These are phyloP conservation scores for Pugionium cornutum DNA, from an alignment of 345 rosid species.

Conservation along the genomic window DNA sequence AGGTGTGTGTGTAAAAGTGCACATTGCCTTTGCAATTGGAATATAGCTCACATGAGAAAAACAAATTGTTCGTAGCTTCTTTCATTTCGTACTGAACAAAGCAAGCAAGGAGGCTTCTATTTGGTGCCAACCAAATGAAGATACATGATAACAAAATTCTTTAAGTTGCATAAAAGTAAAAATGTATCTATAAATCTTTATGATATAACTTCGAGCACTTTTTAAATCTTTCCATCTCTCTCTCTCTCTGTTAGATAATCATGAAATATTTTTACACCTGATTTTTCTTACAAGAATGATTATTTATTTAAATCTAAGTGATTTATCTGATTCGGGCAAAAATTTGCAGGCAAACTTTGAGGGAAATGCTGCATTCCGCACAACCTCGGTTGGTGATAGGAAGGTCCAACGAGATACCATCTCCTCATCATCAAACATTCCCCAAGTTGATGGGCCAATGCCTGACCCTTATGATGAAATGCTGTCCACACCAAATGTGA, in stretches of 20 bases:
- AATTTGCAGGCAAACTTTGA: slow-evolving; percentile 32
- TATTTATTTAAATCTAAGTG: slow-evolving; percentile 1
- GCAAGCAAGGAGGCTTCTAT: background rate
- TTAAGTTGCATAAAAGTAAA: background rate
- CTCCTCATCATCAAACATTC: slow-evolving; percentile 52
- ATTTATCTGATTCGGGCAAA: background rate
- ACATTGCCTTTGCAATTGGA: slow-evolving; percentile 17
- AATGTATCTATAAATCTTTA: background rate
- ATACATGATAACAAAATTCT: background rate
- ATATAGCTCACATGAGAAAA: slow-evolving; percentile 2
- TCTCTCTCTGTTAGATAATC: background rate
- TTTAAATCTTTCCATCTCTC: background rate
- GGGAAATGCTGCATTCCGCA: slow-evolving; percentile 1
- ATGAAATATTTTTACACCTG: background rate
- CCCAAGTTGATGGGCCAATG: slow-evolving; percentile 91
- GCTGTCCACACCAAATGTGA: slow-evolving; percentile 93
- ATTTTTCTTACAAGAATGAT: background rate
- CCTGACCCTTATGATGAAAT: slow-evolving; percentile 93
- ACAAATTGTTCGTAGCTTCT: slow-evolving; percentile 1
- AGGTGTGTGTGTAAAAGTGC: slow-evolving; percentile 47
- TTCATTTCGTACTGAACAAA: slow-evolving; percentile 6
- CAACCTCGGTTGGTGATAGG: slow-evolving; percentile 11
- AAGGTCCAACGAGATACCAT: slow-evolving; percentile 25
- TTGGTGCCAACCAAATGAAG: background rate
- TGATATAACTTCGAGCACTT: background rate